phyloP scores from a whole-genome alignment of 345 rosid genomes.

The Laguncularia racemosa region DNA sequence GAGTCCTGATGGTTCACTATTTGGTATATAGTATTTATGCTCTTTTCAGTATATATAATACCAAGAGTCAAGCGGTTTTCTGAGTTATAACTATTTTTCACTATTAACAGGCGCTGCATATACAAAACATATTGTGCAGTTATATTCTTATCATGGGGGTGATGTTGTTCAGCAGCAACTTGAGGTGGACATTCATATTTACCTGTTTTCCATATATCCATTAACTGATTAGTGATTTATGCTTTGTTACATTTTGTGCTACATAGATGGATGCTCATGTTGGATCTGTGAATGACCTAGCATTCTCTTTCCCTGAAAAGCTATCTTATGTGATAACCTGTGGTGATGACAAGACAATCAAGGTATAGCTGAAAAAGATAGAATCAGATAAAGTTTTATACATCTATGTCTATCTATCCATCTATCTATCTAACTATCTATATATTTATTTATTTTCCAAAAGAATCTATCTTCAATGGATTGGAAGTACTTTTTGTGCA shows the following conservation, averaged over 20 bases:
- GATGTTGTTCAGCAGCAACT: conserved; percentile 23
- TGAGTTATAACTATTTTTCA: neutral
- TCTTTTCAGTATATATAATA: too few relatives aligned
- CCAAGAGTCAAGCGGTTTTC: too few relatives aligned
- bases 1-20: conserved; percentile 48
- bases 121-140: conserved; percentile 35
- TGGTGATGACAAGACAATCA: conserved; percentile 75
- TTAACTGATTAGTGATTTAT: too few relatives aligned
- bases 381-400: neutral
- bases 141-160: conserved; percentile 19
- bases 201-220: neutral
- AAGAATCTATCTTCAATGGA: neutral
- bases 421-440: too few relatives aligned
- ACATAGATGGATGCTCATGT: conserved; percentile 70
- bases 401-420: too few relatives aligned
- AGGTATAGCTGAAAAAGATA: conserved; percentile 26
- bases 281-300: conserved; percentile 75
- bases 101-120: conserved; percentile 34
- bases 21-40: conserved; percentile 28
- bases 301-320: conserved; percentile 44
- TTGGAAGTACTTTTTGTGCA: conserved; percentile 7
- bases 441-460: neutral
- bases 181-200: conserved; percentile 21
- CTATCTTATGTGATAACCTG: conserved; percentile 58
- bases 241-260: neutral